Conservation (phyloP, 805 yeast species). For the Wickerhamiella parazyma region DNA sequence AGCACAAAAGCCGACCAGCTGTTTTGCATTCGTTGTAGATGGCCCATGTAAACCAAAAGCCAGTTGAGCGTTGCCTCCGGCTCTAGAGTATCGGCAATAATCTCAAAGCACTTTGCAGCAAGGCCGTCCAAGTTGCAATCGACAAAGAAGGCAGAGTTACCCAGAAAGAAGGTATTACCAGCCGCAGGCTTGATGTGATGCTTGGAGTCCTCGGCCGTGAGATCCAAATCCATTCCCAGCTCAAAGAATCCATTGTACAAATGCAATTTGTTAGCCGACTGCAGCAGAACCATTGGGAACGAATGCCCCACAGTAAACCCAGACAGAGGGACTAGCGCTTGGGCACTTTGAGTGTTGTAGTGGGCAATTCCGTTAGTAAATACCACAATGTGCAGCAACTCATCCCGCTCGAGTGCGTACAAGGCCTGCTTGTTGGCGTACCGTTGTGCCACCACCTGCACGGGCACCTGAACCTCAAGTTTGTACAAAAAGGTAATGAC, state of each 20-base stretch:
- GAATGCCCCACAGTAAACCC: too few relatives aligned
- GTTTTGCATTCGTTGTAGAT: background rate
- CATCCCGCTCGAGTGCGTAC: background rate
- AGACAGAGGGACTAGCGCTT: too few relatives aligned
- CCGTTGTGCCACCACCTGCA: slow-evolving; percentile 1
- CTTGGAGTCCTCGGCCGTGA: too few relatives aligned
- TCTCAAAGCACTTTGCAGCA: slow-evolving; percentile 5
- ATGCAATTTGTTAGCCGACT: background rate
- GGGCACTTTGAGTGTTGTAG: background rate
- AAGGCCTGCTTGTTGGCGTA: slow-evolving; percentile 6
- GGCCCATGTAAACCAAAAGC: slow-evolving; percentile 5
- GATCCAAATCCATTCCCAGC: background rate
- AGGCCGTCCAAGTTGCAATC: background rate
- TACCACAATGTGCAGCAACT: background rate
- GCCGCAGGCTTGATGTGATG: background rate
- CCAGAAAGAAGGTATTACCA: background rate
- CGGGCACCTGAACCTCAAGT: background rate
- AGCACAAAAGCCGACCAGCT: slow-evolving; percentile 3
- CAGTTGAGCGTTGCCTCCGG: slow-evolving; percentile 4
- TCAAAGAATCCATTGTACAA: background rate
- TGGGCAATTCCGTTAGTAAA: background rate
- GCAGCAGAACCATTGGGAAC: background rate
- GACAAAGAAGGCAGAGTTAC: background rate
- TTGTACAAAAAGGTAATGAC: background rate
- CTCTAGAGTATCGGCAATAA: background rate